A percentile compares a stretch with the other conserved stretches of the same genome.
Evolutionary conservation across 208 protist genomes (phyloP).

Genomic region (Zelonia costaricensis): DNA sequence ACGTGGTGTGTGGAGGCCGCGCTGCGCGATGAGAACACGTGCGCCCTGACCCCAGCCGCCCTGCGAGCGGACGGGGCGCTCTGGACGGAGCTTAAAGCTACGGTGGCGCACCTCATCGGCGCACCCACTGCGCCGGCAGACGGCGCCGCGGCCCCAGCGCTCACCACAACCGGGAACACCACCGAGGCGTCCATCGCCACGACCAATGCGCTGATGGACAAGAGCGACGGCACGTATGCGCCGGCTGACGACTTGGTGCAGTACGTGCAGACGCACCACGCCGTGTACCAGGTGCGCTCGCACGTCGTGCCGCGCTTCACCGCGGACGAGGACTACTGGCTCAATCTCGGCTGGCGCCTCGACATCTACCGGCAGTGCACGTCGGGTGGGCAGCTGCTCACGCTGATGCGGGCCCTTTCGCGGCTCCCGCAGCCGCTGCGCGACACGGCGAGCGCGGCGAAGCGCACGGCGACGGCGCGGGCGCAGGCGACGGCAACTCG

Average conservation of each 20-base stretch:
- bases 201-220: conserved; percentile 2
- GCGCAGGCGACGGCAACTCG: neutral
- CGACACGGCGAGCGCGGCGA: conserved; percentile 12
- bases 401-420: conserved; percentile 18
- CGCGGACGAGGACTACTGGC: conserved; percentile 57
- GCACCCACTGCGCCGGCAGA: neutral
- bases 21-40: conserved; percentile 40
- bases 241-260: conserved; percentile 40
- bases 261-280: conserved; percentile 32
- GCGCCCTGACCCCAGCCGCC: conserved; percentile 33
- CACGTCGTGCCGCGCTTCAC: conserved; percentile 46
- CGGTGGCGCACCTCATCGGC: conserved; percentile 1
- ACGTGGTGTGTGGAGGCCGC: conserved; percentile 30
- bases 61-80: conserved; percentile 10
- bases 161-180: neutral
- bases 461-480: neutral
- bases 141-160: neutral
- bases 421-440: conserved; percentile 17
- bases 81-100: conserved; percentile 17
- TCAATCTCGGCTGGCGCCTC: conserved; percentile 54
- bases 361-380: conserved; percentile 37
- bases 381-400: conserved; percentile 25
- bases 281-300: conserved; percentile 36
- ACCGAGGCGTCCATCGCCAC: neutral
- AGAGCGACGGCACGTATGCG: neutral